phyloP scores from a whole-genome alignment of 495 filamentous ascomycete genomes.

The Talaromyces borbonicus region DNA sequence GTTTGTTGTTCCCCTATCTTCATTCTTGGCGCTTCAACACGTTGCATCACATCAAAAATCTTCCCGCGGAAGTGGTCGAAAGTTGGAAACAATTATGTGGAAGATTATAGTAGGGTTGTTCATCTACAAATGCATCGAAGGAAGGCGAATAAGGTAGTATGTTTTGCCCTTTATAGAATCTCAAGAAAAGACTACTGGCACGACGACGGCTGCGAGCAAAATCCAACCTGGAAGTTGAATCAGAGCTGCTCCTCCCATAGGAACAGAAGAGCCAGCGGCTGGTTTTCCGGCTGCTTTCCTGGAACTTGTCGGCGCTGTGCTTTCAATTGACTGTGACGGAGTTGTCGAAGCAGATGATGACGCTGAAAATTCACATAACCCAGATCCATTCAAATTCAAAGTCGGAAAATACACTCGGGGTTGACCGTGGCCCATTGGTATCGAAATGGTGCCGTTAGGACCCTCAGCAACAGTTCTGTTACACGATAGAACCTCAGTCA shows the following conservation, averaged over 20 bases:
- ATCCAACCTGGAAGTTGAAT: background rate
- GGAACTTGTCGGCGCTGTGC: background rate
- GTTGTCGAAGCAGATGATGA: background rate
- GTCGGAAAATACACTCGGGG: constrained; percentile 32
- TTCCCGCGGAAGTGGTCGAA: too few relatives aligned
- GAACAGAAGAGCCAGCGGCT: too few relatives aligned
- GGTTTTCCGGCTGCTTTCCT: background rate
- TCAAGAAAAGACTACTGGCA: too few relatives aligned
- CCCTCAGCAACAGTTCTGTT: constrained; percentile 21
- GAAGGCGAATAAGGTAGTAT: too few relatives aligned
- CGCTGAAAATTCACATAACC: constrained; percentile 14
- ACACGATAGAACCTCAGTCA: constrained; percentile 41
- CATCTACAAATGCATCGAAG: too few relatives aligned
- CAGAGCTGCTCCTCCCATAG: too few relatives aligned
- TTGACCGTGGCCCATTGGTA: constrained; percentile 30
- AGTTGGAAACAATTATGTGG: too few relatives aligned
- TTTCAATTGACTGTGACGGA: background rate
- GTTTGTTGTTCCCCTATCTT: too few relatives aligned
- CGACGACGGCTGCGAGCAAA: background rate
- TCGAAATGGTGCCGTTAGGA: constrained; percentile 24
- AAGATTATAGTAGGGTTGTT: too few relatives aligned
- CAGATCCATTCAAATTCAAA: constrained; percentile 14
- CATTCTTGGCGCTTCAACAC: too few relatives aligned
- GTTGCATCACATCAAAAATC: too few relatives aligned
- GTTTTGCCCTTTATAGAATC: too few relatives aligned